Conservation (phyloP, 1,284 basidiomycete genomes). For the Xerocomus cyaneibrunnescens region DNA sequence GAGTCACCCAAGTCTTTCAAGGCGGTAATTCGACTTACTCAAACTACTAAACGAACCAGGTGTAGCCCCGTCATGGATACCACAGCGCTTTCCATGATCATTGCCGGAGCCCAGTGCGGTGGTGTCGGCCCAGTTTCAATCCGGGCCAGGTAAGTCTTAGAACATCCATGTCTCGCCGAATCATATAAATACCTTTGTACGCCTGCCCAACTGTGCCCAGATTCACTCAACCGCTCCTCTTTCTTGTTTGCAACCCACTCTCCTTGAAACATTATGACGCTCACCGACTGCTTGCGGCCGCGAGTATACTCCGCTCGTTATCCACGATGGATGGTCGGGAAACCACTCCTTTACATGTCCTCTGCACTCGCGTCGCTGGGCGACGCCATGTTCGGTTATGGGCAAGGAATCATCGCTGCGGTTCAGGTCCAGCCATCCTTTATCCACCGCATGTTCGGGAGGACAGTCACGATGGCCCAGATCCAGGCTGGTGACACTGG, state of each 20-base stretch:
- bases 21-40: neutral
- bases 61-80: constrained; percentile 3
- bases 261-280: constrained; percentile 29
- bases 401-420: constrained; percentile 52
- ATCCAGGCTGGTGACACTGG: constrained; percentile 44
- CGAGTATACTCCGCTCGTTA: constrained; percentile 46
- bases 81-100: neutral
- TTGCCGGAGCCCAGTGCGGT: neutral
- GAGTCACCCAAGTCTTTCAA: neutral
- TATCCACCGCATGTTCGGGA: constrained; percentile 48
- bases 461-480: constrained; percentile 41
- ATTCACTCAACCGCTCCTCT: neutral
- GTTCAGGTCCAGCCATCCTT: constrained; percentile 54
- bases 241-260: neutral
- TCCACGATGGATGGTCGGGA: constrained; percentile 52
- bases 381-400: constrained; percentile 57
- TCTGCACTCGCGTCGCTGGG: constrained; percentile 53
- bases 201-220: neutral
- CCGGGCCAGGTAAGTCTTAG: constrained; percentile 18
- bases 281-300: constrained; percentile 34
- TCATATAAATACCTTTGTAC: constrained; percentile 25
- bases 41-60: neutral
- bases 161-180: neutral
- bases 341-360: constrained; percentile 48
- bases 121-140: constrained; percentile 19